phyloP scores from a whole-genome alignment of 495 filamentous ascomycete genomes.

The Ramalina intermedia region DNA sequence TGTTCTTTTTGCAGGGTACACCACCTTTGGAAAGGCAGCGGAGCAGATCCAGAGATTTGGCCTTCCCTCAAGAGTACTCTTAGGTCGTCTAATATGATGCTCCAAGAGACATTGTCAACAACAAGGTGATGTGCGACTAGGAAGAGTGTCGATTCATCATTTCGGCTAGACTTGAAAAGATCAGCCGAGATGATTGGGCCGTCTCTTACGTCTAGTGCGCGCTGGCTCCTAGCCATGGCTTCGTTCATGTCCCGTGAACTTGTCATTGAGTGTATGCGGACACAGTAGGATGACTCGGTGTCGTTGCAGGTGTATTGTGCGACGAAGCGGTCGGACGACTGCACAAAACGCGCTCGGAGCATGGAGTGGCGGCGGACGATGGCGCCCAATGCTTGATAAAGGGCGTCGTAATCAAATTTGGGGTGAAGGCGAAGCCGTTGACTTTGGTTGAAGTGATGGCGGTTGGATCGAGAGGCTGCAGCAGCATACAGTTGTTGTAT shows the following conservation, averaged over 20 bases:
- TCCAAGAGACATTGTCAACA: slow-evolving; percentile 45
- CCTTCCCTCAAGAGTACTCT: slow-evolving; percentile 31
- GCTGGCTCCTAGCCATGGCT: slow-evolving; percentile 9
- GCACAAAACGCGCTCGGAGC: slow-evolving; percentile 9
- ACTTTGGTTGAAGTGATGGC: slow-evolving; percentile 15
- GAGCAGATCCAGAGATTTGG: slow-evolving; percentile 8
- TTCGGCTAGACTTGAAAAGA: slow-evolving; percentile 15
- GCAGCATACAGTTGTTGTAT: slow-evolving; percentile 26
- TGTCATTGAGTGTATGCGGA: not conserved
- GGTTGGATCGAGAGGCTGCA: not conserved
- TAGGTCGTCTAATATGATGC: slow-evolving; percentile 40
- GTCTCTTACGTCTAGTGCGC: slow-evolving; percentile 15
- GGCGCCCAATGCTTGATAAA: not conserved
- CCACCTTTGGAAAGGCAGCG: slow-evolving; percentile 19
- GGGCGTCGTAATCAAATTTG: not conserved
- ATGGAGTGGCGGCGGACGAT: slow-evolving; percentile 8
- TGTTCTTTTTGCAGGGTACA: not conserved
- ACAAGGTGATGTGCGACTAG: slow-evolving; percentile 40
- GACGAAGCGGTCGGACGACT: no score
- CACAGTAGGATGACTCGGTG: slow-evolving; percentile 1
- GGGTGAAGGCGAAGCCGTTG: slow-evolving; percentile 8
- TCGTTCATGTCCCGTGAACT: slow-evolving; percentile 1
- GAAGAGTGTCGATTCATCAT: slow-evolving; percentile 10
- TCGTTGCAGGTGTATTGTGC: no score
- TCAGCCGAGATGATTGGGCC: slow-evolving; percentile 34